These are phyloP conservation scores for Fusarium buharicum DNA, from an alignment of 2,329 filamentous ascomycete species.

Conservation along the genomic window DNA sequence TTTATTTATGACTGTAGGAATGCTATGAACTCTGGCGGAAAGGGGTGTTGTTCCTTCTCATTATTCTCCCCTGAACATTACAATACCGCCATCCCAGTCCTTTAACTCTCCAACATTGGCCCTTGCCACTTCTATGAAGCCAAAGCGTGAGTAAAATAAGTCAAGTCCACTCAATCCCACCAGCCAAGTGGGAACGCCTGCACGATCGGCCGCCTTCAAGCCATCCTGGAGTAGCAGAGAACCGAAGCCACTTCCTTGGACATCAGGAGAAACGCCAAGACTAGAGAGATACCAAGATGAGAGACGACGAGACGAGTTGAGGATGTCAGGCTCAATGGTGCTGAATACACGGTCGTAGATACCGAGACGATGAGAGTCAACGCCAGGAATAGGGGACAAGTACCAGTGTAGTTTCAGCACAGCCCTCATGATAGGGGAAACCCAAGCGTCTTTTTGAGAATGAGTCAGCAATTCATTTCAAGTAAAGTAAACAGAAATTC, in stretches of 20 bases:
- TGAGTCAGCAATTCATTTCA: conserved; percentile 2
- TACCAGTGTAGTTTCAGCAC: conserved; percentile 40
- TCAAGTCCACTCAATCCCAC: conserved; percentile 49
- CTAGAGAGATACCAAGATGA: conserved; percentile 52
- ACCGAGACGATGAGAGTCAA: conserved; percentile 35
- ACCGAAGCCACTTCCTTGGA: conserved; percentile 50
- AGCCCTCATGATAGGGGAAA: conserved; percentile 44
- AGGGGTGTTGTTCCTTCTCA: not conserved
- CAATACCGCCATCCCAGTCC: conserved; percentile 50
- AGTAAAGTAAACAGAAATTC: not conserved
- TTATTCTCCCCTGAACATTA: conserved; percentile 53
- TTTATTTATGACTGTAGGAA: not conserved
- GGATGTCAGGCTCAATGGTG: conserved; percentile 40
- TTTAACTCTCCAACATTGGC: conserved; percentile 51
- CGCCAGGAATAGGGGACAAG: conserved; percentile 41
- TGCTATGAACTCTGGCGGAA: not conserved
- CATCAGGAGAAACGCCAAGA: conserved; percentile 47
- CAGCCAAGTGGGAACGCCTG: conserved; percentile 48
- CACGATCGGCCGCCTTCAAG: conserved; percentile 44
- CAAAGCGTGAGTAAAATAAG: conserved; percentile 48
- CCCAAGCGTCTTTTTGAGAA: conserved; percentile 44
- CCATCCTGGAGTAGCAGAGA: conserved; percentile 47
- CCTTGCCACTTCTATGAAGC: conserved; percentile 50
- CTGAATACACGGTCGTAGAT: conserved; percentile 45
- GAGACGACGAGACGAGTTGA: conserved; percentile 45